phyloP scores from a whole-genome alignment of 2,329 filamentous ascomycete species.

The Colletotrichum kahawae region DNA sequence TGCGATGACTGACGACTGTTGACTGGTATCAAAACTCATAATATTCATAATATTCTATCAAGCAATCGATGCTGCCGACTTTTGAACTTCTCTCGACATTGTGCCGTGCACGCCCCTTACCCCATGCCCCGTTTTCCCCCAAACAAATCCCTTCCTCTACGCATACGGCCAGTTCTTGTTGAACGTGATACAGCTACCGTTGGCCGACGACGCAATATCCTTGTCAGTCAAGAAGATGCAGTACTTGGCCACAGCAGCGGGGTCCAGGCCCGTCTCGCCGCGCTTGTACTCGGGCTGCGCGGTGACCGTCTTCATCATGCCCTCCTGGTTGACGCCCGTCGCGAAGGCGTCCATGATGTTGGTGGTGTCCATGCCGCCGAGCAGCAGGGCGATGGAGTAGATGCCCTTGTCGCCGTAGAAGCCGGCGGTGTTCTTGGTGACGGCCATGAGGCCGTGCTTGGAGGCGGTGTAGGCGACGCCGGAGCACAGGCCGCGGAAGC shows the following conservation, averaged over 20 bases:
- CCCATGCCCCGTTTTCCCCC: background rate
- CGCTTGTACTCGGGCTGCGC: slow-evolving; percentile 32
- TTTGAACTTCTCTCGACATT: background rate
- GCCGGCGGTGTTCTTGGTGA: slow-evolving; percentile 63
- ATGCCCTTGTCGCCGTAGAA: slow-evolving; percentile 61
- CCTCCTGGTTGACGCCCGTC: slow-evolving; percentile 36
- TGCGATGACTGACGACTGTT: background rate
- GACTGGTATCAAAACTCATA: background rate
- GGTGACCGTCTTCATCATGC: slow-evolving; percentile 30
- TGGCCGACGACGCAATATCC: slow-evolving; percentile 35
- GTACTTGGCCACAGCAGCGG: slow-evolving; percentile 44
- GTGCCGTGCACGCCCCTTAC: background rate
- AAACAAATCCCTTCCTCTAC: slow-evolving; percentile 13
- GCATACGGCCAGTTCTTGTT: slow-evolving; percentile 42
- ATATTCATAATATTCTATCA: background rate
- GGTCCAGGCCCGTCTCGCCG: slow-evolving; percentile 31
- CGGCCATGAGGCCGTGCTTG: slow-evolving; percentile 58
- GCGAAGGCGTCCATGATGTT: slow-evolving; percentile 40
- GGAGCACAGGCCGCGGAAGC: slow-evolving; percentile 5
- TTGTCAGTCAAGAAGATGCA: slow-evolving; percentile 39
- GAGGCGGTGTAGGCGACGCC: slow-evolving; percentile 57
- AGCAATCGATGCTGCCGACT: background rate
- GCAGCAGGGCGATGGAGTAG: slow-evolving; percentile 18
- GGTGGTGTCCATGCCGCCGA: slow-evolving; percentile 20
- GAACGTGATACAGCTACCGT: slow-evolving; percentile 36